Conservation (phyloP, 495 filamentous ascomycete species). For the Lasiosphaeria hispida region DNA sequence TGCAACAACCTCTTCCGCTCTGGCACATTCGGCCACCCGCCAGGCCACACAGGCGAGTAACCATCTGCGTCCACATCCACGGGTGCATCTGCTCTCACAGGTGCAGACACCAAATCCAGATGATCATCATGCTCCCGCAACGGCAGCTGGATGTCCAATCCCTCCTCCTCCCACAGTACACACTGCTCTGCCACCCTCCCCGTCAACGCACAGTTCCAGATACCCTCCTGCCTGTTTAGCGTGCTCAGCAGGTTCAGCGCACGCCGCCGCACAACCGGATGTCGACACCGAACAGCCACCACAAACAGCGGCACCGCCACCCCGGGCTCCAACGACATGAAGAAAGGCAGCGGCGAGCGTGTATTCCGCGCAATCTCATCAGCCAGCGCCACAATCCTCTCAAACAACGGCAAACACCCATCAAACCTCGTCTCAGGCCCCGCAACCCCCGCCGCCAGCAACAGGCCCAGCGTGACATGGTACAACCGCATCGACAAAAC, state of each 20-base stretch:
- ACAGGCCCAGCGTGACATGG: background rate
- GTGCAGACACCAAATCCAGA: background rate
- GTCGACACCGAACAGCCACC: slow-evolving; percentile 16
- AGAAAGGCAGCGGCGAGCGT: slow-evolving; percentile 11
- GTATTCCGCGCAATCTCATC: slow-evolving; percentile 4
- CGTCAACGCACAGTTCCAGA: slow-evolving; percentile 18
- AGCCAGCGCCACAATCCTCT: slow-evolving; percentile 10
- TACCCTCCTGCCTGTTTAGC: slow-evolving; percentile 23
- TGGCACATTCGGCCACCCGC: slow-evolving; percentile 15
- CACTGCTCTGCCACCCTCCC: slow-evolving; percentile 13
- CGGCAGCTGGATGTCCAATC: slow-evolving; percentile 11
- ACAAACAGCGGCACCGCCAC: slow-evolving; percentile 20
- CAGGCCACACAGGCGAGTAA: background rate
- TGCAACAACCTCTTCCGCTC: slow-evolving; percentile 17
- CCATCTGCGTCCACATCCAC: background rate
- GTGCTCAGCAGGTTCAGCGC: slow-evolving; percentile 16
- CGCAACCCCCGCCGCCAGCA: slow-evolving; percentile 2
- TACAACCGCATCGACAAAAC: slow-evolving; percentile 17
- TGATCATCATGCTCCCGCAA: background rate
- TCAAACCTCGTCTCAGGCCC: slow-evolving; percentile 20
- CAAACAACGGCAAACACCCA: slow-evolving; percentile 1
- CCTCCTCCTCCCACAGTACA: slow-evolving; percentile 19
- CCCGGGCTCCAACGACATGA: slow-evolving; percentile 26
- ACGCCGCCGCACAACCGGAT: slow-evolving; percentile 16
- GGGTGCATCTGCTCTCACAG: background rate